Evolutionary conservation across 78 protist species (phyloP), one percentile per base, ranked within the genome.

Genomic region (Creolimax fragrantissima): DNA sequence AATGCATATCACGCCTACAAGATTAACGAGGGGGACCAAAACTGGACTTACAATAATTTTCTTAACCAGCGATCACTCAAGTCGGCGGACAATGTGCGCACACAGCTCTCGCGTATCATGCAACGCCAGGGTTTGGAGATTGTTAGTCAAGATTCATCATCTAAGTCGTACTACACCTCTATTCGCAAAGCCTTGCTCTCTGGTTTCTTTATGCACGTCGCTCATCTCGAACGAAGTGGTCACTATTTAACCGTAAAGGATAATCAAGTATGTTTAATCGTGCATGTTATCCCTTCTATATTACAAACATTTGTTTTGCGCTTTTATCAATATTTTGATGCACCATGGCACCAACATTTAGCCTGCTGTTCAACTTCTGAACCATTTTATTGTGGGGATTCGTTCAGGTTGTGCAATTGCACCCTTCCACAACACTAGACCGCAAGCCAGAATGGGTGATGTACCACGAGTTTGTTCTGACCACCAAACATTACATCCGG

Each of bases 191-290:
- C 97, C 17, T 47, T 99, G 5, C 94, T 95, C 5, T 39, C 93
- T 4, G 99, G 99, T 44, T 97, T 94, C 96, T 99, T 99, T 94
- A 98, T 98, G 99, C 99, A 98, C 91, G 98, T 97, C 2, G 99
- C 99, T 2, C 98, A 96, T 83, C 88, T 95, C 42, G 99, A 98
- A 93, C 94, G 96, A 44, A 66, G 95, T n/a, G 98, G 98, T 3
- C 97, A 96, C 74, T 99, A 98, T 81, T 92, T 95, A 90, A 98
- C 99, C 1, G 93, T 97, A 45, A 98, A 98, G 94, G 99, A 98
- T 94, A 97, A 98, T 90, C 98, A 97, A 92, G 32, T 58, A 58
- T 17, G 74, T 17, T 58, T 81, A 43, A 86, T 86, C 4, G 95
- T 93, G 2, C 74, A 39, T n/a, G 93, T 98, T 67, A 99, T 98